phyloP scores from a whole-genome alignment of 2,329 filamentous ascomycete species.

The Thielaviopsis euricoi region DNA sequence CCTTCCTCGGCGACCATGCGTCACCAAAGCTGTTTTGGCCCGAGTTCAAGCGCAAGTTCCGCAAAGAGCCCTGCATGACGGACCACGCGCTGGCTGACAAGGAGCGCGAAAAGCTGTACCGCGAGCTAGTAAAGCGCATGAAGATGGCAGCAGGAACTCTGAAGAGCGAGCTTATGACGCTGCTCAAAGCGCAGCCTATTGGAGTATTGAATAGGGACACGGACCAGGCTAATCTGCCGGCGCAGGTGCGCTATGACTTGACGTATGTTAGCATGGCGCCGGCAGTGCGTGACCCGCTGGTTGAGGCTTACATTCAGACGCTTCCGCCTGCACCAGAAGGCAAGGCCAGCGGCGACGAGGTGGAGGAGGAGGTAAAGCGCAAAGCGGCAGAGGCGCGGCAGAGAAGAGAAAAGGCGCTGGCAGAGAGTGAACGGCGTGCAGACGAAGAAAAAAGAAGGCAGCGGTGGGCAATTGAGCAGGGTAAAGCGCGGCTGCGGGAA shows the following conservation, averaged over 20 bases:
- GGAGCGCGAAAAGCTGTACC: constrained; percentile 64
- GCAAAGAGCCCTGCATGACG: constrained; percentile 66
- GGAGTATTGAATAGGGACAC: constrained; percentile 44
- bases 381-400: constrained; percentile 34
- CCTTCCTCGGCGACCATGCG: constrained; percentile 64
- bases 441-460: constrained; percentile 46
- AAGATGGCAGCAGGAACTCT: constrained; percentile 48
- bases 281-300: constrained; percentile 42
- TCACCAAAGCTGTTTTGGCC: constrained; percentile 93
- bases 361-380: constrained; percentile 33
- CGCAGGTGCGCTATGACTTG: constrained; percentile 46
- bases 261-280: constrained; percentile 52
- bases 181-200: constrained; percentile 46
- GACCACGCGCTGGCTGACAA: constrained; percentile 55
- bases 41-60: constrained; percentile 85
- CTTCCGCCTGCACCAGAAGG: constrained; percentile 36
- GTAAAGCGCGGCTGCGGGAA: constrained; percentile 44
- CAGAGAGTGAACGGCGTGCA: constrained; percentile 45
- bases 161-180: constrained; percentile 50
- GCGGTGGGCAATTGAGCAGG: constrained; percentile 40
- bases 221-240: constrained; percentile 39
- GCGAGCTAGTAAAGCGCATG: constrained; percentile 53
- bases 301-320: constrained; percentile 49
- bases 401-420: constrained; percentile 48
- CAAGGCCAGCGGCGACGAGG: constrained; percentile 19